Conservation (phyloP, 2,329 filamentous ascomycete genomes). For the Aspergillus sp. region DNA sequence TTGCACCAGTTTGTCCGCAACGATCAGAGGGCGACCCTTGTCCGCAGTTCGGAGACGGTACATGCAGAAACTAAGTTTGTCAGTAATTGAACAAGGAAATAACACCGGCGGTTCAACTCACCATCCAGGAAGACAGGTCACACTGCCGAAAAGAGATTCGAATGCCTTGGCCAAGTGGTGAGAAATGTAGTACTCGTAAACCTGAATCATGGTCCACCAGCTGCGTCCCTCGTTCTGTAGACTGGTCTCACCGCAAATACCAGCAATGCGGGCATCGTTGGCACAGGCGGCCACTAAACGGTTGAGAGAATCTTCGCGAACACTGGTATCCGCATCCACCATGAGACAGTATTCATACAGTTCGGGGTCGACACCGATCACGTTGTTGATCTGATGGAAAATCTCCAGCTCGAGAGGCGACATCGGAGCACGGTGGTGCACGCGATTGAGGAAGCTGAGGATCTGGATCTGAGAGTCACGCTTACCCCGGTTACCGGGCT, state of each 20-base stretch:
- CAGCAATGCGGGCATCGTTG: constrained; percentile 92
- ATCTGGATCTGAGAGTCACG: constrained; percentile 95
- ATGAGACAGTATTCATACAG: constrained; percentile 96
- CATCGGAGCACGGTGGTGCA: constrained; percentile 93
- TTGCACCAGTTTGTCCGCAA: constrained; percentile 79
- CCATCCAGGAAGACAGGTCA: constrained; percentile 99
- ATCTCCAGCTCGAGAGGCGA: constrained; percentile 94
- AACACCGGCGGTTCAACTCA: constrained; percentile 52
- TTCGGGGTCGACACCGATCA: constrained; percentile 96
- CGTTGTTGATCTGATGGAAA: constrained; percentile 99
- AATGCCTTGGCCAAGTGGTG: constrained; percentile 97
- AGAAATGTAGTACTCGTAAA: constrained; percentile 99
- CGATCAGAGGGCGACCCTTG: constrained; percentile 90
- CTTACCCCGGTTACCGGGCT: constrained; percentile 97
- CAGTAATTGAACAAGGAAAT: constrained; percentile 21
- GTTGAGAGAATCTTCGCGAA: constrained; percentile 88
- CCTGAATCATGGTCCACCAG: constrained; percentile 99
- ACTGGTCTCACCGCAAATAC: constrained; percentile 95
- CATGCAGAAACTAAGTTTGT: constrained; percentile 83
- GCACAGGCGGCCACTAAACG: constrained; percentile 88
- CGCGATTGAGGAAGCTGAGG: constrained; percentile 97
- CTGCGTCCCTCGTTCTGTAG: constrained; percentile 91
- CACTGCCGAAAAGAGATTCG: constrained; percentile 94
- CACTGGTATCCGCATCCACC: constrained; percentile 96
- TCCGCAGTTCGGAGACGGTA: constrained; percentile 93